phyloP scores from a whole-genome alignment of 164 flowering plant genomes.

The Vitis amurensis region DNA sequence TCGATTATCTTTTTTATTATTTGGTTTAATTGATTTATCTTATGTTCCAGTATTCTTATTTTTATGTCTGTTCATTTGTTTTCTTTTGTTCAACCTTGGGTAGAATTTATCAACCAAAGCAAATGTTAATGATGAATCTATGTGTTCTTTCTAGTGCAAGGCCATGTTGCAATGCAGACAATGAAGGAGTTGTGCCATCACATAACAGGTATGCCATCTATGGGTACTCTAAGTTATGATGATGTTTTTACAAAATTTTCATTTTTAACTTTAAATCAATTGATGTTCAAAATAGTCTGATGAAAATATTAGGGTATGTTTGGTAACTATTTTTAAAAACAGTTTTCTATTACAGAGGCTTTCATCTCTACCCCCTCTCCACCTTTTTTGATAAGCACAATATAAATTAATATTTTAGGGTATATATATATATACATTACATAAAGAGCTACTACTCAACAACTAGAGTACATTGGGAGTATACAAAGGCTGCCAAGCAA shows the following conservation, averaged over 20 bases:
- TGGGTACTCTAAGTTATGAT: not conserved
- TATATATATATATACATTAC: no score
- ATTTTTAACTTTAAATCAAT: not conserved
- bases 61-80: not conserved
- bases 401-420: no score
- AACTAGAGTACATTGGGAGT: no score
- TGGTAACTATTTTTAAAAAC: no score
- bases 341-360: constrained; percentile 1
- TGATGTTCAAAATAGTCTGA: not conserved
- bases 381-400: no score
- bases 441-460: no score
- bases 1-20: no score
- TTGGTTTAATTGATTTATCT: not conserved
- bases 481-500: no score
- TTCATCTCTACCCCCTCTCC: no score
- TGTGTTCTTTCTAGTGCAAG: constrained; percentile 25
- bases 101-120: constrained; percentile 39
- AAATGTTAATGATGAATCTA: constrained; percentile 42
- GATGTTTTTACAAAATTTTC: not conserved
- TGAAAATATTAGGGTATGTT: not conserved
- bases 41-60: not conserved
- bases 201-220: constrained; percentile 41
- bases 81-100: constrained; percentile 12
- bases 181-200: constrained; percentile 31
- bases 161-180: constrained; percentile 21